Evolutionary conservation across 345 rosid genomes (phyloP), one percentile per base, ranked within the genome.

Genomic region (Limnanthes douglasii): DNA sequence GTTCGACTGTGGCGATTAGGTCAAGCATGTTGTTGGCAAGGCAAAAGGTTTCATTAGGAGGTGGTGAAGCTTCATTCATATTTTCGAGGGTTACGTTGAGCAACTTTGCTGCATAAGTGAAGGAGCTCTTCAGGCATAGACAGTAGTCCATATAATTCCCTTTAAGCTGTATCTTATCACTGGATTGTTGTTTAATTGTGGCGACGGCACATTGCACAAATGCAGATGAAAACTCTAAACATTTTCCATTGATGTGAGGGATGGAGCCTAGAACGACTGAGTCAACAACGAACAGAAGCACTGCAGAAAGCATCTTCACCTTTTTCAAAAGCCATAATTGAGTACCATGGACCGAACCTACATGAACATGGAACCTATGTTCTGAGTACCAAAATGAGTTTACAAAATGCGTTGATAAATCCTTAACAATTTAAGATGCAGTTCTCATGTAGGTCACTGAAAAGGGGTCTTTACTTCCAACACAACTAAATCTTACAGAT

Each of bases 201-300:
- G 68, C 56, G 57, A 67, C 54, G 30, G 44, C 16, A 28, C 61
- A 36, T 35, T 63, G 74, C 11, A 77, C 8, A 53, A 64, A 77
- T 19, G 67, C 56, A 18, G 73, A 70, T 29, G 84, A 40, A 39
- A 75, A 75, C 51, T 55, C 60, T 34, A 69, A 34, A 66, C 76
- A 69, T 34, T 80, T 59, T 39, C 49, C 51, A 11, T 45, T 61
- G 19, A 44, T 37, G 18, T 53, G 39, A 23, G 79, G 61, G 46
- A 58, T 56, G 41, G 66, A 61, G 39, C 68, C 75, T 69, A 77
- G 31, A 29, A 76, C 68, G 21, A 43, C 35, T 2, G 75, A 66
- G 37, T 90, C 95, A 8, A 75, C 66, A 12, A 68, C 23, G 63
- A 73, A 72, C 72, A 76, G 79, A 53, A 90, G 76, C 46, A 90